These are phyloP conservation scores for Arthrobotrys entomopaga DNA, from an alignment of 2,329 filamentous ascomycete genomes.

Conservation along the genomic window DNA sequence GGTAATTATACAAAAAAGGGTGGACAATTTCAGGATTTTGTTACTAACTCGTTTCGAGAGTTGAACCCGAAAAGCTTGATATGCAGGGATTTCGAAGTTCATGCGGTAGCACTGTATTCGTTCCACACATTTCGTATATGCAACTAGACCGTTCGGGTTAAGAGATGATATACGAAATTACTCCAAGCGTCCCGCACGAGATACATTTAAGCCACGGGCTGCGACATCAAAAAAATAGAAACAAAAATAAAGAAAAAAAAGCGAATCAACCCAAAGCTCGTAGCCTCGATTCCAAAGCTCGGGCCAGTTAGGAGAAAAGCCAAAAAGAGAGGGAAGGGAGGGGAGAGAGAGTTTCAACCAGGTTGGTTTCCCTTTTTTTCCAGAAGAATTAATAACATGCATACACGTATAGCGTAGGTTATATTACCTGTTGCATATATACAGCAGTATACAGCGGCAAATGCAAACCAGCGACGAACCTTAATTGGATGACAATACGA, in stretches of 20 bases:
- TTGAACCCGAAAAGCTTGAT: too few relatives aligned
- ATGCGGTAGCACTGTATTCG: not conserved
- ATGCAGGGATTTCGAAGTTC: not conserved
- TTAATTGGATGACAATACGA: constrained; percentile 48
- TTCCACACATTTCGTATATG: constrained; percentile 27
- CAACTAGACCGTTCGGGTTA: constrained; percentile 44
- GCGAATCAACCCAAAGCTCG: too few relatives aligned
- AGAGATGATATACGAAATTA: too few relatives aligned
- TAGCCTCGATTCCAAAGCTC: constrained; percentile 4
- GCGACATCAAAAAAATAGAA: constrained; percentile 2
- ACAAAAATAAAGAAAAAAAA: too few relatives aligned
- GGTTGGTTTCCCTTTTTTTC: not conserved
- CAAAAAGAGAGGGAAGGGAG: not conserved
- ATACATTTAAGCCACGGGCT: constrained; percentile 37
- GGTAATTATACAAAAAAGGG: too few relatives aligned
- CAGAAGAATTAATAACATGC: not conserved
- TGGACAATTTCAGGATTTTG: too few relatives aligned
- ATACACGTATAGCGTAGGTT: constrained; percentile 36
- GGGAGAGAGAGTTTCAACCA: not conserved
- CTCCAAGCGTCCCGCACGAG: constrained; percentile 4
- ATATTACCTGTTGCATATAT: constrained; percentile 47
- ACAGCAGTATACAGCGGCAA: constrained; percentile 7
- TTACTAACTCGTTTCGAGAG: too few relatives aligned
- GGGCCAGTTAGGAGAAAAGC: constrained; percentile 21
- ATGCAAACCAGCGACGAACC: constrained; percentile 24